Base-by-base conservation (phyloP, 306 rosid genomes). In the Luffa aegyptiaca region DNA sequence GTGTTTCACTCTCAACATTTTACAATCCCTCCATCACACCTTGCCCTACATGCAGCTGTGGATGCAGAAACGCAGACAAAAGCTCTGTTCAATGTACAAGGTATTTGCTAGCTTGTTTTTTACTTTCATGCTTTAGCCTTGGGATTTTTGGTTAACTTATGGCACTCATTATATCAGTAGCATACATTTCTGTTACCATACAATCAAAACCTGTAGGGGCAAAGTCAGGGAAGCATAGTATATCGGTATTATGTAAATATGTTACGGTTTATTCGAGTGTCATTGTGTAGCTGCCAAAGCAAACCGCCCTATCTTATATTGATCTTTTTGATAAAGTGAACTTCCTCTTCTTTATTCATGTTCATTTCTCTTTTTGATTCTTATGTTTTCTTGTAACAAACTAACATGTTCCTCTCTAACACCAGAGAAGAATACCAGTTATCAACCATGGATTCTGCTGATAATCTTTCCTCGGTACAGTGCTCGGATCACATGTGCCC, bases 401-500 rank as follows among this genome's bases (percentile, higher is more conserved):
- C 35, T 63, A 63, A 11, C 44, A 1, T 14, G 48, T 42, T 37
- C 18, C 71, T 65, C 72, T 37, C 20, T 21, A 8, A 73, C 66
- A 71, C 57, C 90, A 90, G 93, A 71, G 86, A 75, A 51, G 78
- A 81, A 70, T 61, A 59, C 65, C 79, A 79, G 10, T 72, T 62
- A 62, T n/a, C 56, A n/a, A 6, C 63, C 8, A 18, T 83, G 10
- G 65, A 69, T 59, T 35, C 76, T 6, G 81, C 8, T 1, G 31
- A 39, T 20, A 48, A 84, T 62, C 26, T 39, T 1, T 79, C 79
- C 75, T 35, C 49, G 26, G 80, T 90, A 45, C 77, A 78, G 83
- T 92, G 98, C 83, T 90, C 89, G 0, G 87, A 86, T 52, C 97
- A 92, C 79, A 92, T 93, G 97, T 92, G 97, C 81, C 98, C 92